Evolutionary conservation across 148 eudicot species (phyloP).

Genomic region (Polygonum aviculare): DNA sequence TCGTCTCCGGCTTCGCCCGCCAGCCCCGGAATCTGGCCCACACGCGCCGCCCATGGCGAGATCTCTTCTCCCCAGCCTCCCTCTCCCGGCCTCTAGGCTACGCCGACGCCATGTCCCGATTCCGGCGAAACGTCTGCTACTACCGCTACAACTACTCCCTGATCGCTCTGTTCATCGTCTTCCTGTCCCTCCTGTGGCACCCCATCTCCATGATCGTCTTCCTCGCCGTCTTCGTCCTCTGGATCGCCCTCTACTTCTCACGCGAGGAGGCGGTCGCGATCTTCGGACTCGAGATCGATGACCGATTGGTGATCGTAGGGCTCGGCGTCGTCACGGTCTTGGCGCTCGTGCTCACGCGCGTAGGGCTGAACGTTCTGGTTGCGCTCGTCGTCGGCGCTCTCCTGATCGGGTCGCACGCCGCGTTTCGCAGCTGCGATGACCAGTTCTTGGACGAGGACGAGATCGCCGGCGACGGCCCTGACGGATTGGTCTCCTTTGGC

Average conservation of each 20-base stretch:
- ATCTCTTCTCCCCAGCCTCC: conserved; percentile 36
- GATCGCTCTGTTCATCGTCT: conserved; percentile 32
- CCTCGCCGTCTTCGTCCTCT: conserved; percentile 29
- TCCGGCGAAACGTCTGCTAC: conserved; percentile 47
- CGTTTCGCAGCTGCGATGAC: conserved; percentile 44
- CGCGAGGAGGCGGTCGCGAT: conserved; percentile 34
- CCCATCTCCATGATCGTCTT: conserved; percentile 65
- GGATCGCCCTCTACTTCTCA: conserved; percentile 46
- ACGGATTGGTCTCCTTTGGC: conserved; percentile 42
- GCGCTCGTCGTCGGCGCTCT: conserved; percentile 32
- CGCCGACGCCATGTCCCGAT: conserved; percentile 32
- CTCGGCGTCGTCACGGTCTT: conserved; percentile 43
- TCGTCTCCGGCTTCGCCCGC: conserved; percentile 31
- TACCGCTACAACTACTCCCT: conserved; percentile 65
- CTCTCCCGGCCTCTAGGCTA: conserved; percentile 45
- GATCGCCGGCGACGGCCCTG: conserved; percentile 24
- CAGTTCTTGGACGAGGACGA: conserved; percentile 56
- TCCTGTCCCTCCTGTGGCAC: conserved; percentile 57
- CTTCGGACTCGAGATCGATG: conserved; percentile 27
- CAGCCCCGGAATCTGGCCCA: conserved; percentile 29
- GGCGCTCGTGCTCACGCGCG: conserved; percentile 47
- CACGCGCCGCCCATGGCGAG: conserved; percentile 56
- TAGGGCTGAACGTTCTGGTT: conserved; percentile 51
- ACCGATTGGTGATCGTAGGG: conserved; percentile 34
- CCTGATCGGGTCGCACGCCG: conserved; percentile 41